Evolutionary conservation across 495 filamentous ascomycete species (phyloP), one percentile per base, ranked within the genome.

Genomic region (Talaromyces nanjingensis): DNA sequence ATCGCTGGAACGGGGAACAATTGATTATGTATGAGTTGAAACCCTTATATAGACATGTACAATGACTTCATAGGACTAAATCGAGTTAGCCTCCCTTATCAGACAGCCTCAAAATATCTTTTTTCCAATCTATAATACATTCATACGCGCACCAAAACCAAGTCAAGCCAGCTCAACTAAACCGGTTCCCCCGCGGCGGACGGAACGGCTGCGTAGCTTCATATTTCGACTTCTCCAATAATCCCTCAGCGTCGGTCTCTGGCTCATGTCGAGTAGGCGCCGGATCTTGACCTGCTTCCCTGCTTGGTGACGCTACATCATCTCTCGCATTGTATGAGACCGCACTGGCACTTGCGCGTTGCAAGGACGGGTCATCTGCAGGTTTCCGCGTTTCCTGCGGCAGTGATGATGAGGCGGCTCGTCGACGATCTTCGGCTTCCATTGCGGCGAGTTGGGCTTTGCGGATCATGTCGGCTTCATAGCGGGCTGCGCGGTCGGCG

Each of bases 181-280:
- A 91, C 62, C 96, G 83, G 78, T 98, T 92, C 6, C 94, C 94
- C 68, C 89, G 90, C 59, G 79, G 84, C 69, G 88, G 86, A 65
- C 82, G 74, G 75, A 83, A 97, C 63, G 91, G 90, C 71, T 83
- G 81, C 65, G 79, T 79, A 63, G 89, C 81, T 75, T 98, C 91
- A 76, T 96, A 98, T 78, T 96, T 96, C 73, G 91, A 89, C 77
- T 92, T 93, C 73, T 92, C 90, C 39, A 84, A 65, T 37, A 92
- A 80, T 65, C 83, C 80, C 65, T 92, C 81, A 56, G 75, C 77
- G 70, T 91, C 90, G 34, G 84, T 91, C 66, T 89, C 80, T 2
- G 91, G 89, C 56, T 88, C 87, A 75, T 96, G 93, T 62, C 90
- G 79, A 24, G 92, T 94, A 4, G 94, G 87, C 22, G 93, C 93